Percentiles rank a stretch among this genome's conserved stretches.
phyloP scores from a whole-genome alignment of 805 yeast species.

The Zygosaccharomyces pseudorouxii region DNA sequence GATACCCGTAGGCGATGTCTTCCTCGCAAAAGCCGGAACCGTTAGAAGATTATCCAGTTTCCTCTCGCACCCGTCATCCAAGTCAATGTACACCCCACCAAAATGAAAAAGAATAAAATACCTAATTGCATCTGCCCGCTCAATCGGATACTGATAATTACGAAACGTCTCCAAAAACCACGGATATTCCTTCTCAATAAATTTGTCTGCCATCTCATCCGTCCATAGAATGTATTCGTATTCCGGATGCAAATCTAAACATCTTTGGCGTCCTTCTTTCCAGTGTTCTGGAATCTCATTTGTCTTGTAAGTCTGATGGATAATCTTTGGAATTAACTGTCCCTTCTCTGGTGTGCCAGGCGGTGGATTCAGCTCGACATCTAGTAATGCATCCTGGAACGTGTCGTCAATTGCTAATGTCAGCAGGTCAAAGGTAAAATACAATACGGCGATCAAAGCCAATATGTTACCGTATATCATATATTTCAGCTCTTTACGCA shows the following conservation, averaged over 20 bases:
- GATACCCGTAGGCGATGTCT: constrained; percentile 85
- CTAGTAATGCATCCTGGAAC: constrained; percentile 55
- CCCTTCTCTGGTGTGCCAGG: constrained; percentile 41
- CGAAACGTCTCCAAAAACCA: constrained; percentile 85
- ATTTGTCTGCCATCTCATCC: constrained; percentile 73
- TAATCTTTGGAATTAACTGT: constrained; percentile 75
- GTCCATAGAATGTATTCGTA: constrained; percentile 89
- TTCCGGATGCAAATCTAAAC: constrained; percentile 78
- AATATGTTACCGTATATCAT: constrained; percentile 56
- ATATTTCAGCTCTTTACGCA: constrained; percentile 64
- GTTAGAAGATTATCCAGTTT: constrained; percentile 74
- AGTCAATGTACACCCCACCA: constrained; percentile 87
- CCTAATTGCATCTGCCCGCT: constrained; percentile 87
- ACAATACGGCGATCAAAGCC: constrained; percentile 51
- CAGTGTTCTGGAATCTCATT: constrained; percentile 74
- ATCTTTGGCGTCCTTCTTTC: constrained; percentile 71
- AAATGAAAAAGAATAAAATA: constrained; percentile 77
- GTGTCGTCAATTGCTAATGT: constrained; percentile 72
- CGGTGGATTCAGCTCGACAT: constrained; percentile 57
- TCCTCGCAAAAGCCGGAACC: constrained; percentile 81
- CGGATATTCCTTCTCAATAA: constrained; percentile 72
- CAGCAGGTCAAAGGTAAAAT: constrained; percentile 65
- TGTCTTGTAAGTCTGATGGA: constrained; percentile 89
- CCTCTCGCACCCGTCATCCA: constrained; percentile 84
- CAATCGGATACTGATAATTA: constrained; percentile 70